These are phyloP conservation scores for Kodamaea lidongshanica DNA, from an alignment of 805 yeast species.

Conservation along the genomic window DNA sequence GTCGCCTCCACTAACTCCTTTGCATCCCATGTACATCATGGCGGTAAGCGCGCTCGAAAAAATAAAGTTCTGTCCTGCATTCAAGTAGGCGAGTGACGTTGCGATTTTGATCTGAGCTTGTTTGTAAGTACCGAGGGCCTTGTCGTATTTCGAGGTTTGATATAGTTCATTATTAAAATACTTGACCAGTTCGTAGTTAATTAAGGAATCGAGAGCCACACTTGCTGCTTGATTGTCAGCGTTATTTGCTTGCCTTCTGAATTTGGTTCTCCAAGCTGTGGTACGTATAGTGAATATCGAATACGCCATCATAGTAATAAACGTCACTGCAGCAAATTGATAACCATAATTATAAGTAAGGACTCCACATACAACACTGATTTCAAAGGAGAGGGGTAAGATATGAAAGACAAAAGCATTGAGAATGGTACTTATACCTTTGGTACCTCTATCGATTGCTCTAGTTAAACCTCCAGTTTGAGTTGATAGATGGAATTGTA, in stretches of 20 bases:
- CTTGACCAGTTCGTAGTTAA: conserved; percentile 91
- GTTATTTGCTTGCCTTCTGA: conserved; percentile 77
- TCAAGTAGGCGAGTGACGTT: conserved; percentile 71
- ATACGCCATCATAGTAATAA: conserved; percentile 83
- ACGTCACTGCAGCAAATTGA: conserved; percentile 82
- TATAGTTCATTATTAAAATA: conserved; percentile 85
- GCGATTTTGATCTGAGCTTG: conserved; percentile 73
- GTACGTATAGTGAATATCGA: conserved; percentile 83
- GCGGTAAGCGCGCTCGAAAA: conserved; percentile 86
- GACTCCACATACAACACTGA: conserved; percentile 87
- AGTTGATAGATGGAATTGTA: conserved; percentile 81
- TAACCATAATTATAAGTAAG: conserved; percentile 88
- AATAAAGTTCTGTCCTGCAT: conserved; percentile 73
- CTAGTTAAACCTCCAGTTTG: conserved; percentile 96
- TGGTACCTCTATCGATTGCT: conserved; percentile 96
- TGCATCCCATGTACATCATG: conserved; percentile 98
- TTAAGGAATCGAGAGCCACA: conserved; percentile 87
- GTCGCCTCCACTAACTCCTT: conserved; percentile 78
- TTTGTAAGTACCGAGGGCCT: conserved; percentile 68
- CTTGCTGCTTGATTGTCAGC: conserved; percentile 97
- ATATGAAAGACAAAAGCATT: conserved; percentile 98
- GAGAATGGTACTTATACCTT: conserved; percentile 89
- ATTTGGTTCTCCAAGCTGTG: conserved; percentile 93
- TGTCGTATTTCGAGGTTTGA: conserved; percentile 76
- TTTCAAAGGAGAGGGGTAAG: conserved; percentile 87